Base-by-base conservation (phyloP, 2,329 filamentous ascomycete species). In the Fusarium albosuccineum region DNA sequence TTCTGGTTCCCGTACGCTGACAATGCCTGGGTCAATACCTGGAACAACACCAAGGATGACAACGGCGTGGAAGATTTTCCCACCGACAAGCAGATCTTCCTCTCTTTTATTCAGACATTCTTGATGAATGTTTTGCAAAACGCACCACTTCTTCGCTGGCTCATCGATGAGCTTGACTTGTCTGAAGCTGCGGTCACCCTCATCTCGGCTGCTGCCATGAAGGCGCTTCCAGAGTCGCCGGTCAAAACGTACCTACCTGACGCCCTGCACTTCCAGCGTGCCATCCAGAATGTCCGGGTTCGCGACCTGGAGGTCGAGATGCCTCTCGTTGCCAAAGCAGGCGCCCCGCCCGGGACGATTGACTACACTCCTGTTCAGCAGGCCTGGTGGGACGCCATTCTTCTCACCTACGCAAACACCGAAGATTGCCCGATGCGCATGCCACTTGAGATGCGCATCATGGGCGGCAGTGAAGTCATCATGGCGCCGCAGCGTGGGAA, bases 391-490 rank as follows among this genome's bases (percentile, higher is more conserved):
- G 61, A 64, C 8, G 57, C 53, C 14, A 64, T 64, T n/a, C 41
- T 42, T 13, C 48, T 49, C 27, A 34, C 30, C 46, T 64, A 64
- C 41, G 37, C 40, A 16, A 64, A 64, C 29, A 42, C 22, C 29
- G 37, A 64, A 17, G 57, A 34, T 2, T 64, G 51, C 26, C 61
- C 61, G 13, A 64, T 64, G 61, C 61, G 61, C 9, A 64, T 64
- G 61, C 61, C 61, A 6, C 51, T 64, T 4, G 61, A 64, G 33
- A 64, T 64, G 61, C 61, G 61, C 41, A 64, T 64, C 51, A 64
- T 64, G 61, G 61, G 61, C 9, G 53, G 50, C 16, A 64, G 61
- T 16, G 57, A 60, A 13, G 61, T 60, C 22, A 49, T 50, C 29
- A 52, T 64, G 61, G 61, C 61, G 9, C 61, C 61, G 5, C 61